Evolutionary conservation across 2,329 filamentous ascomycete species (phyloP).

Genomic region (Aschersonia sp.): DNA sequence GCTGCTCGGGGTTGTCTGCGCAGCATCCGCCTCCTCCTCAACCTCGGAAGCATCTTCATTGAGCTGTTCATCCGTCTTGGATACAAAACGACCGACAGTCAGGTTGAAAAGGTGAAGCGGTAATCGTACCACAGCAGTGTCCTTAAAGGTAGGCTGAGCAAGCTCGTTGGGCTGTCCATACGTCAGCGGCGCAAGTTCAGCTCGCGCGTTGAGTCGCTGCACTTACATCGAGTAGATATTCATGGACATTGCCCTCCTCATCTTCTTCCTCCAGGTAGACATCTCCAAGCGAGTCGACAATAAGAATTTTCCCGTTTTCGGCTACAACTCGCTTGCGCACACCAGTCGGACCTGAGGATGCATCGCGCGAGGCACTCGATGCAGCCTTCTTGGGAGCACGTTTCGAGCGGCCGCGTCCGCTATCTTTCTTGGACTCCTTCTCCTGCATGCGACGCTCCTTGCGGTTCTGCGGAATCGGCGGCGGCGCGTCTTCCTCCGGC

Average conservation of each 20-base stretch:
- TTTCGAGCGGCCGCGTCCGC: constrained; percentile 38
- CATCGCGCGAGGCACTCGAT: constrained; percentile 21
- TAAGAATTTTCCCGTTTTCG: constrained; percentile 87
- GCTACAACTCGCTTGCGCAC: constrained; percentile 78
- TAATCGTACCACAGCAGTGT: constrained; percentile 71
- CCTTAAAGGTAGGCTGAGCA: constrained; percentile 56
- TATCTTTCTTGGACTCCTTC: constrained; percentile 62
- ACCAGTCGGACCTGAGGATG: constrained; percentile 43
- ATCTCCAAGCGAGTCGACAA: constrained; percentile 84
- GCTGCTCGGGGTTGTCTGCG: constrained; percentile 38
- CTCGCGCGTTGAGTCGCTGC: background rate
- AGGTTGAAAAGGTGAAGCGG: constrained; percentile 58
- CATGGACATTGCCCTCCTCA: constrained; percentile 68
- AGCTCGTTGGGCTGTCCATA: constrained; percentile 61
- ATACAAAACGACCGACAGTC: constrained; percentile 36
- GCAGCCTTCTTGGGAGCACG: constrained; percentile 21
- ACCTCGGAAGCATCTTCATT: constrained; percentile 24
- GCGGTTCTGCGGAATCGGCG: constrained; percentile 55
- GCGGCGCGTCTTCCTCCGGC: constrained; percentile 33
- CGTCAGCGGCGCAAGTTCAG: constrained; percentile 7
- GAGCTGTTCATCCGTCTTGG: constrained; percentile 19
- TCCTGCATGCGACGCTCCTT: constrained; percentile 82
- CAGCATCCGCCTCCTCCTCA: constrained; percentile 32
- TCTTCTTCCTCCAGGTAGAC: constrained; percentile 91
- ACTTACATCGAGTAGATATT: constrained; percentile 80